Conservation (phyloP, 2,329 filamentous ascomycete species). For the Sclerotinia nivalis region DNA sequence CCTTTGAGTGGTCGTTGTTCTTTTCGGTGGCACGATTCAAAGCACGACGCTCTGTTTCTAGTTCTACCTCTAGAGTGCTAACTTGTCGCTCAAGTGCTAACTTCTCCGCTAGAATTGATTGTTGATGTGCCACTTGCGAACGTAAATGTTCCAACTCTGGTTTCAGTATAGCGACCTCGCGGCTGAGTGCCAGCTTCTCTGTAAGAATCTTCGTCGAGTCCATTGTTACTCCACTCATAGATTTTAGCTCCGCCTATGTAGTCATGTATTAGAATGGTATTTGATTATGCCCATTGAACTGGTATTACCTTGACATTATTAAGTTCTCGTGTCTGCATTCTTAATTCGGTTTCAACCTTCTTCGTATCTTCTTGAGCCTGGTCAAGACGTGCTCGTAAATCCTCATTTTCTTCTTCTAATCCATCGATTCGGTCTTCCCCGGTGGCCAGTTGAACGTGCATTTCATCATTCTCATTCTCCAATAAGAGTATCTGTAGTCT, state of each 20-base stretch:
- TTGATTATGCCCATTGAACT: neutral
- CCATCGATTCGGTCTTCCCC: constrained; percentile 61
- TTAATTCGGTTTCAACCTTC: constrained; percentile 45
- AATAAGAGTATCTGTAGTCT: constrained; percentile 69
- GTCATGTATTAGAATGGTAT: constrained; percentile 10
- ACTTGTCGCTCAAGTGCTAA: constrained; percentile 76
- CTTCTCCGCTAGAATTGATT: constrained; percentile 74
- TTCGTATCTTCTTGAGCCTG: constrained; percentile 46
- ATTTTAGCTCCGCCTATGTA: constrained; percentile 67
- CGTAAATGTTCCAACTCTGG: constrained; percentile 64
- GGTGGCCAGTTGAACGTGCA: constrained; percentile 63
- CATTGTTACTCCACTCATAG: constrained; percentile 64
- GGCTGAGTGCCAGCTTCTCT: constrained; percentile 62
- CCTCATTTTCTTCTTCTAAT: constrained; percentile 52
- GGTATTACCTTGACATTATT: constrained; percentile 54
- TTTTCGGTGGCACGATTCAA: constrained; percentile 56
- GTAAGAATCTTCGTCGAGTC: constrained; percentile 70
- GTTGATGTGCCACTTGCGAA: constrained; percentile 59
- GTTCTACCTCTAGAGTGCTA: constrained; percentile 73
- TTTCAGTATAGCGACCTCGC: constrained; percentile 59
- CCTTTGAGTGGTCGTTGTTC: constrained; percentile 46
- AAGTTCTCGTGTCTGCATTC: constrained; percentile 54
- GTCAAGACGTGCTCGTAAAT: constrained; percentile 50
- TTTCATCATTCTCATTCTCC: constrained; percentile 69
- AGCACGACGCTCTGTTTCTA: constrained; percentile 78